Conservation (phyloP, 352 stramenopile genomes). For the Phytophthora palmivora region DNA sequence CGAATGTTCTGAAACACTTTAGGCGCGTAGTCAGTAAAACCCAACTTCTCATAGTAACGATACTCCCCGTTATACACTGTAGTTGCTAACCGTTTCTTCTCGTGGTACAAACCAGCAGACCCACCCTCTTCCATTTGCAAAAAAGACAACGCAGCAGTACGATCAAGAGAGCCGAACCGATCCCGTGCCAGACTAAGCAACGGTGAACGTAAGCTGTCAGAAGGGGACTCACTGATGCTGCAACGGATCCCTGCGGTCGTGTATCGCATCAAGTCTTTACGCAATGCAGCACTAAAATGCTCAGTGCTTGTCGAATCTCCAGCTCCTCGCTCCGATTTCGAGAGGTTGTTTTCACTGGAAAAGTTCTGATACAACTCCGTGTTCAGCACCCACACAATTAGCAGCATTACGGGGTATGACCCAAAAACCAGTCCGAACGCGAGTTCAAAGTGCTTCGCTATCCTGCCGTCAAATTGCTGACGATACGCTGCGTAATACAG, state of each 20-base stretch:
- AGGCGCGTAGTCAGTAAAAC: conserved; percentile 87
- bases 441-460: conserved; percentile 66
- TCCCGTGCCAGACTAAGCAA: conserved; percentile 45
- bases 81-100: conserved; percentile 85
- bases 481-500: conserved; percentile 83
- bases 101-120: conserved; percentile 68
- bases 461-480: conserved; percentile 62
- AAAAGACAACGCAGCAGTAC: conserved; percentile 54
- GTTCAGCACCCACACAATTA: conserved; percentile 84
- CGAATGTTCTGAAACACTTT: conserved; percentile 89
- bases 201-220: conserved; percentile 53
- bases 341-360: conserved; percentile 73
- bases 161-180: conserved; percentile 50
- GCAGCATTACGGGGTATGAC: conserved; percentile 72
- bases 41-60: conserved; percentile 88
- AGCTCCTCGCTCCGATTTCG: conserved; percentile 56
- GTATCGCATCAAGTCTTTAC: conserved; percentile 89
- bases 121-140: conserved; percentile 70
- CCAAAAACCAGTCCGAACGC: conserved; percentile 75
- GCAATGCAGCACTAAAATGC: conserved; percentile 79
- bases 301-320: conserved; percentile 58
- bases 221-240: conserved; percentile 70
- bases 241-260: conserved; percentile 85
- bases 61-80: conserved; percentile 87
- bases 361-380: conserved; percentile 86